Conservation (phyloP, 2,329 filamentous ascomycete genomes). For the Cercospora citrullina region DNA sequence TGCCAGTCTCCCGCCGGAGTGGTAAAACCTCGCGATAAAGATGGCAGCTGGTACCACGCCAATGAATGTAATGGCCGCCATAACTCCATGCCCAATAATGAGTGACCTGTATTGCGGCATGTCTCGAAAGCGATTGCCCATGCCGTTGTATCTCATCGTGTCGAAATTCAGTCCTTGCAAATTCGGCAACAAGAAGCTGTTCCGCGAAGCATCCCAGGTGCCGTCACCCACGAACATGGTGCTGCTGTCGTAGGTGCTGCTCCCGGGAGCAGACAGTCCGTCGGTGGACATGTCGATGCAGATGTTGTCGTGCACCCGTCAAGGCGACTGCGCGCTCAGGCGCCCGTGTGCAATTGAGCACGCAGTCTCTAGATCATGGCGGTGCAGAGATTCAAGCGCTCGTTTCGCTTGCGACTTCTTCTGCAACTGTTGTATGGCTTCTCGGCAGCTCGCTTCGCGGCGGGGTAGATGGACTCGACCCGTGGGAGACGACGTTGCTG, state of each 20-base stretch:
- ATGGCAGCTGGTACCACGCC: slow-evolving; percentile 72
- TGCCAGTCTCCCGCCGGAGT: slow-evolving; percentile 54
- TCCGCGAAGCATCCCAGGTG: slow-evolving; percentile 77
- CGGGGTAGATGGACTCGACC: background rate
- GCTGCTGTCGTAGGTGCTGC: slow-evolving; percentile 69
- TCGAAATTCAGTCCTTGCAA: slow-evolving; percentile 74
- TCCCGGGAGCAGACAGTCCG: slow-evolving; percentile 66
- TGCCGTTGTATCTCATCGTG: slow-evolving; percentile 84
- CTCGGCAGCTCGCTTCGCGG: background rate
- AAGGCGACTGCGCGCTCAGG: background rate
- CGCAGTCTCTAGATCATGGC: slow-evolving; percentile 3
- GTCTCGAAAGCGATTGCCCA: slow-evolving; percentile 76
- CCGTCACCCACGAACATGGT: slow-evolving; percentile 79
- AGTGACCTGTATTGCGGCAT: slow-evolving; percentile 69
- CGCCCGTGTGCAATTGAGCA: background rate
- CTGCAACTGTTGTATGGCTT: background rate
- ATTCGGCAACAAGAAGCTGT: slow-evolving; percentile 76
- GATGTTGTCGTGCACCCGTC: background rate
- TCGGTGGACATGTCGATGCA: slow-evolving; percentile 32
- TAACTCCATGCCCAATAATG: slow-evolving; percentile 68
- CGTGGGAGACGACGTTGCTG: background rate
- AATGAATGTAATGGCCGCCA: slow-evolving; percentile 73
- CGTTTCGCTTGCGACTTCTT: background rate
- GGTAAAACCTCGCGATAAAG: slow-evolving; percentile 70
- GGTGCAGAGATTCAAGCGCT: background rate